Percentiles rank a stretch among this genome's conserved stretches.
phyloP scores from a whole-genome alignment of 176 grass and related monocot species.

The Coix lacrymajobi region DNA sequence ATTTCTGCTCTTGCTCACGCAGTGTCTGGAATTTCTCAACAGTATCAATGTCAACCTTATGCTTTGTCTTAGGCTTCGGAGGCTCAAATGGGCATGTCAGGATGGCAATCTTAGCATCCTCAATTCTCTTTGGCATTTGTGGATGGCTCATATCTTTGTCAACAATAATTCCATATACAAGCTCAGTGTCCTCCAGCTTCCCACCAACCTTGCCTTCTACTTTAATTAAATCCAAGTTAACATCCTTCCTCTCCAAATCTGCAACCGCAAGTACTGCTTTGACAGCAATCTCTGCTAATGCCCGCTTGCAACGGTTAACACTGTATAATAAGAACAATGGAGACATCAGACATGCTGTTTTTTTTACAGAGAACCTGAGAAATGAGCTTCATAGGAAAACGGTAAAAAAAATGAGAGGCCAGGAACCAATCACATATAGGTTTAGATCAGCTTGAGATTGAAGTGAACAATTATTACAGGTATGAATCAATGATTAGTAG shows the following conservation, averaged over 20 bases:
- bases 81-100: conserved; percentile 97
- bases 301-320: conserved; percentile 80
- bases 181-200: conserved; percentile 93
- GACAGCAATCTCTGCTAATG: conserved; percentile 77
- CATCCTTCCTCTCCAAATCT: conserved; percentile 97
- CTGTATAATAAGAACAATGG: conserved; percentile 39
- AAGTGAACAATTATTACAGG: neutral
- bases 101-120: conserved; percentile 93
- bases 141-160: conserved; percentile 99
- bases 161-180: conserved; percentile 84
- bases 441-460: neutral
- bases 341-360: neutral
- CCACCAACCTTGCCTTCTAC: conserved; percentile 97
- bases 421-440: neutral
- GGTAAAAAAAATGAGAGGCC: neutral
- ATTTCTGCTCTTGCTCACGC: conserved; percentile 78
- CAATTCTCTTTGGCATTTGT: conserved; percentile 98
- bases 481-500: neutral
- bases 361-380: neutral
- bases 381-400: neutral
- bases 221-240: conserved; percentile 95
- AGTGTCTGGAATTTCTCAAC: conserved; percentile 91
- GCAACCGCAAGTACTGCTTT: conserved; percentile 96
- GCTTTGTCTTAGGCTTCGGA: conserved; percentile 98
- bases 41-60: conserved; percentile 99